These are phyloP conservation scores for Endothia cerciana DNA, from an alignment of 2,329 filamentous ascomycete genomes.

Conservation along the genomic window DNA sequence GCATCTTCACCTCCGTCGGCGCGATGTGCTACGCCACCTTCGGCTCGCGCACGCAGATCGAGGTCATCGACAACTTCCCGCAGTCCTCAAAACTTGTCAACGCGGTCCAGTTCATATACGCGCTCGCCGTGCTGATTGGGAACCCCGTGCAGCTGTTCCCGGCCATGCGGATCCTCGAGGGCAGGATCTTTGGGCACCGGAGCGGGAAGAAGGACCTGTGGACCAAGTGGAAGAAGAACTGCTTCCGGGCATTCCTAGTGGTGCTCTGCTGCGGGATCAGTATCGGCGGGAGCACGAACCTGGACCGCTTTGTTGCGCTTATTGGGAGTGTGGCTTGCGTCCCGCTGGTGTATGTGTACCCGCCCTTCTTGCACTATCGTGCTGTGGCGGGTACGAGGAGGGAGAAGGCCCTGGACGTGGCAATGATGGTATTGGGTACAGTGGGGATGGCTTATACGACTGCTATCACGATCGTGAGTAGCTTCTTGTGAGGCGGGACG, in stretches of 20 bases:
- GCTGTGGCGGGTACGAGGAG: slow-evolving; percentile 62
- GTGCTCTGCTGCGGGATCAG: slow-evolving; percentile 63
- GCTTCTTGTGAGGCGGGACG: slow-evolving; percentile 38
- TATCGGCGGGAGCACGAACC: slow-evolving; percentile 66
- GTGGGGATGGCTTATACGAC: slow-evolving; percentile 76
- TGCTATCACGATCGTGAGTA: slow-evolving; percentile 57
- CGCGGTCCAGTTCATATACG: slow-evolving; percentile 75
- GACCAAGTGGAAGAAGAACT: slow-evolving; percentile 80
- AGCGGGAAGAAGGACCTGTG: slow-evolving; percentile 67
- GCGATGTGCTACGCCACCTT: slow-evolving; percentile 77
- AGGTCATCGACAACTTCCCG: slow-evolving; percentile 77
- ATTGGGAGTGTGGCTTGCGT: slow-evolving; percentile 77
- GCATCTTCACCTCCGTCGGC: slow-evolving; percentile 73
- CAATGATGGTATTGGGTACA: slow-evolving; percentile 65
- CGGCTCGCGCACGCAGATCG: slow-evolving; percentile 68
- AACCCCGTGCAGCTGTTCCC: slow-evolving; percentile 78
- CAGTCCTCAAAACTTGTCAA: slow-evolving; percentile 74
- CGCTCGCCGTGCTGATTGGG: slow-evolving; percentile 72
- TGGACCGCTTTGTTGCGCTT: slow-evolving; percentile 75
- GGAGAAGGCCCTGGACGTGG: slow-evolving; percentile 62
- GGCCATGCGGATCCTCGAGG: slow-evolving; percentile 72
- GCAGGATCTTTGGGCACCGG: slow-evolving; percentile 65
- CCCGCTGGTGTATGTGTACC: slow-evolving; percentile 77
- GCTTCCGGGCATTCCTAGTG: slow-evolving; percentile 61
- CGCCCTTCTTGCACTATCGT: slow-evolving; percentile 70